Conservation (phyloP, 208 protist species). For the Leishmania aethiopica region DNA sequence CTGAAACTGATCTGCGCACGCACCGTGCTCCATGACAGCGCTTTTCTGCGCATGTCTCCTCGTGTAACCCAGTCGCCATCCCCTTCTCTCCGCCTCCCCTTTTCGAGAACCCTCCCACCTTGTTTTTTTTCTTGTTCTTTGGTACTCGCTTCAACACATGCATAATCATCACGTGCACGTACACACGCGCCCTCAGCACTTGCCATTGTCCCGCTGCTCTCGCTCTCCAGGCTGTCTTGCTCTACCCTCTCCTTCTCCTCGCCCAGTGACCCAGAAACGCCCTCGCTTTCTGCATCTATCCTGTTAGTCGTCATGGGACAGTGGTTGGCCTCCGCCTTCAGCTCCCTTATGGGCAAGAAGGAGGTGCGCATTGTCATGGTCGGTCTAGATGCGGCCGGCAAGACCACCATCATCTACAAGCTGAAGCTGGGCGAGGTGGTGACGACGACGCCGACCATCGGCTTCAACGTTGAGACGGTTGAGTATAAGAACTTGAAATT, state of each 20-base stretch:
- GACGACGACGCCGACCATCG: slow-evolving; percentile 97
- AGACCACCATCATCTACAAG: slow-evolving; percentile 98
- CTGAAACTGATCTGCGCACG: neutral
- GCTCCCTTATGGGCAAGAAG: slow-evolving; percentile 94
- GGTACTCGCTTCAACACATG: neutral
- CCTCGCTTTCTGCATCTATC: neutral
- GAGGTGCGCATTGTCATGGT: slow-evolving; percentile 98
- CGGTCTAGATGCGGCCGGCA: slow-evolving; percentile 97
- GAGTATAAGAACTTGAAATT: slow-evolving; percentile 98
- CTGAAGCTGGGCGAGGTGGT: slow-evolving; percentile 97
- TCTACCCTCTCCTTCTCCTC: neutral
- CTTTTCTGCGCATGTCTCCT: neutral
- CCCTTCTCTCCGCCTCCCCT: neutral
- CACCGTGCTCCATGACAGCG: neutral
- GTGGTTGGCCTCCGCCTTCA: slow-evolving; percentile 48
- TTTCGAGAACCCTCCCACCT: neutral
- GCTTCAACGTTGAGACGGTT: slow-evolving; percentile 98
- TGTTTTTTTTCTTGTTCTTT: neutral
- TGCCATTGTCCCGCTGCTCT: neutral
- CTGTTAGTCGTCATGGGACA: slow-evolving; percentile 26
- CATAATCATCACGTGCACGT: neutral
- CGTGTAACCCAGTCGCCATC: neutral
- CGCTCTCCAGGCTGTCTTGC: neutral
- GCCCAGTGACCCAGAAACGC: neutral
- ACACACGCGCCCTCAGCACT: neutral